Conservation (phyloP, 345 rosid species). For the Passiflora organensis region DNA sequence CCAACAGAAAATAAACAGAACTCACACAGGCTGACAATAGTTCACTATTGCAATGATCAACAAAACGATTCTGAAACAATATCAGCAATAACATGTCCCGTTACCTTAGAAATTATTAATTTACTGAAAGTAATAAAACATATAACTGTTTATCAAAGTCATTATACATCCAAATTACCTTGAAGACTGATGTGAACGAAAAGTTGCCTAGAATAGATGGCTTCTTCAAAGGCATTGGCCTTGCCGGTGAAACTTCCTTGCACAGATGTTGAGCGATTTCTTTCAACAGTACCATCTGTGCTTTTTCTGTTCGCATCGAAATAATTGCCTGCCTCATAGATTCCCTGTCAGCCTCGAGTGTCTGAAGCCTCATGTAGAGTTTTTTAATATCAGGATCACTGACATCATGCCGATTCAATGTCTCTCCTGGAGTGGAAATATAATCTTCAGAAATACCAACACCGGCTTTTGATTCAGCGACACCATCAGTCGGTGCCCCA, state of each 20-base stretch:
- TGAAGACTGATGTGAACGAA: slow-evolving; percentile 57
- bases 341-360: slow-evolving; percentile 96
- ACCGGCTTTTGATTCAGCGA: slow-evolving; percentile 39
- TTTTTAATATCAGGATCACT: slow-evolving; percentile 77
- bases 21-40: too few relatives aligned
- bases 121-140: background rate
- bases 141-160: background rate
- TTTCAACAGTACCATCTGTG: slow-evolving; percentile 74
- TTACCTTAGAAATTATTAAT: too few relatives aligned
- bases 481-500: slow-evolving; percentile 31
- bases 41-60: too few relatives aligned
- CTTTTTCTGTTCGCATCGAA: slow-evolving; percentile 90
- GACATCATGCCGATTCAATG: slow-evolving; percentile 38
- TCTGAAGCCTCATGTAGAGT: slow-evolving; percentile 83
- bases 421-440: slow-evolving; percentile 43
- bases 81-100: too few relatives aligned
- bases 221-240: slow-evolving; percentile 41
- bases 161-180: slow-evolving; percentile 42
- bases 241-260: slow-evolving; percentile 66
- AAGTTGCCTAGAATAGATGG: slow-evolving; percentile 37
- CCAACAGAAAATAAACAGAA: too few relatives aligned
- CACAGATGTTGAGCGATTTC: slow-evolving; percentile 93
- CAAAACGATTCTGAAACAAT: too few relatives aligned
- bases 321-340: slow-evolving; percentile 86
- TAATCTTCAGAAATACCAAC: slow-evolving; percentile 39